Percentiles rank a stretch among this genome's conserved stretches.
Evolutionary conservation across 75 land plant species (phyloP).

Genomic region (Selaginella moellendorffii): DNA sequence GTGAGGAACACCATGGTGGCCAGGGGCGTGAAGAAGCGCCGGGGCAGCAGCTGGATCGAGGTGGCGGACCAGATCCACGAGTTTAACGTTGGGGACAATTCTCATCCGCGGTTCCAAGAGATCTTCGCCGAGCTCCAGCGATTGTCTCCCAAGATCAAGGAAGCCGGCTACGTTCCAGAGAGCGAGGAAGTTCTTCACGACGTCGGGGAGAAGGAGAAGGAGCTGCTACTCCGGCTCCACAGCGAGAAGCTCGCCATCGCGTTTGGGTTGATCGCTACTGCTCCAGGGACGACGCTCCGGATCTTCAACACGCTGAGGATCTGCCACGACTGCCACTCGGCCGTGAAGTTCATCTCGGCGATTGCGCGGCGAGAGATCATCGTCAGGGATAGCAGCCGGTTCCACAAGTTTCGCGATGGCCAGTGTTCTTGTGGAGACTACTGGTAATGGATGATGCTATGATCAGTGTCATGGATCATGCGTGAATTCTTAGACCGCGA

Average conservation of each 20-base stretch:
- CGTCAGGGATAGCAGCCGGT: background rate
- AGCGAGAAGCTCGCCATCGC: background rate
- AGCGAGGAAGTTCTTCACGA: background rate
- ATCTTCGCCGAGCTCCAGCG: background rate
- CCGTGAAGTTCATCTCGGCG: background rate
- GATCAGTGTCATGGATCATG: too few species aligned
- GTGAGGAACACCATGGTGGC: constrained; percentile 23
- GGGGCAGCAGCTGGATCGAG: constrained; percentile 32
- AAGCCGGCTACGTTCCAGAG: background rate
- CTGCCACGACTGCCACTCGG: background rate
- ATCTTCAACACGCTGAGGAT: background rate
- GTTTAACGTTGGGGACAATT: constrained; percentile 31
- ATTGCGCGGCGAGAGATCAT: background rate
- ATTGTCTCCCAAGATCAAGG: background rate
- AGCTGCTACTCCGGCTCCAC: background rate
- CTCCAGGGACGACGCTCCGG: background rate
- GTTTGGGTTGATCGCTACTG: background rate
- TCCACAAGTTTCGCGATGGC: background rate
- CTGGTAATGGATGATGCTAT: background rate
- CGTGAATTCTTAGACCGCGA: too few species aligned
- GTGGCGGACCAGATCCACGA: constrained; percentile 15
- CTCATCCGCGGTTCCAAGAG: constrained; percentile 16
- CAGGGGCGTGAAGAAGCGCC: constrained; percentile 30
- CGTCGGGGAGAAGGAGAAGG: background rate
- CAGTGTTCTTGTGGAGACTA: background rate